Conservation (phyloP, 2,329 filamentous ascomycete species). For the Drechslera avenae region DNA sequence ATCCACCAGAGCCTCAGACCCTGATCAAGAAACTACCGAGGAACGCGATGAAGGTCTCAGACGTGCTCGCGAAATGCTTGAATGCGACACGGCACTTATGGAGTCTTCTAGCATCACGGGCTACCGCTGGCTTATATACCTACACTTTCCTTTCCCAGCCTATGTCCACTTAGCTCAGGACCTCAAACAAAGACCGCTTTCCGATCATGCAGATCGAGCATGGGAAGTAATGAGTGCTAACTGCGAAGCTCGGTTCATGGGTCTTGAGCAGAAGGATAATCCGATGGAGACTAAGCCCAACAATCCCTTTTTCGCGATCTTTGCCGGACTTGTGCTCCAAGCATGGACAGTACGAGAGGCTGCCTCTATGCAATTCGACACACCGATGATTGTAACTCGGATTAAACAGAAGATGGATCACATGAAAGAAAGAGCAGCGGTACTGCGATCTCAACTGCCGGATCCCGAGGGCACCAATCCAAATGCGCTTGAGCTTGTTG, state of each 20-base stretch:
- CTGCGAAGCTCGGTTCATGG: constrained; percentile 46
- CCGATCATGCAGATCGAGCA: constrained; percentile 39
- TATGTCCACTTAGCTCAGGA: constrained; percentile 56
- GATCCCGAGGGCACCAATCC: neutral
- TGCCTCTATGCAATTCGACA: constrained; percentile 1
- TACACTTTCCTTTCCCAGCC: constrained; percentile 57
- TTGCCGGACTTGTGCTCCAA: constrained; percentile 64
- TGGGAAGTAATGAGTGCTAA: constrained; percentile 57
- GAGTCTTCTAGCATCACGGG: constrained; percentile 49
- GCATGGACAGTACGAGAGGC: constrained; percentile 39
- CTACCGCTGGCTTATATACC: constrained; percentile 51
- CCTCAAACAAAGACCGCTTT: constrained; percentile 46
- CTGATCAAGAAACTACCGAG: constrained; percentile 20
- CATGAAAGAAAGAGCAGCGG: neutral
- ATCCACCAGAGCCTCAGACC: constrained; percentile 36
- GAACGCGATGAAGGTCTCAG: constrained; percentile 37
- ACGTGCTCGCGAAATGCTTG: constrained; percentile 50
- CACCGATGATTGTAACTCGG: constrained; percentile 13
- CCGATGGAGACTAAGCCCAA: constrained; percentile 18
- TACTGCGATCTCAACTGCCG: neutral
- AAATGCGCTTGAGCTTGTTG: neutral
- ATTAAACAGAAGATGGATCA: constrained; percentile 6
- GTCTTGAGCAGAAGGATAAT: constrained; percentile 20
- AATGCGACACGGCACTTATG: constrained; percentile 55
- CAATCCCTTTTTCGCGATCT: constrained; percentile 45